These are phyloP conservation scores for Lactarius psammicola DNA, from an alignment of 768 basidiomycete genomes.

Conservation along the genomic window DNA sequence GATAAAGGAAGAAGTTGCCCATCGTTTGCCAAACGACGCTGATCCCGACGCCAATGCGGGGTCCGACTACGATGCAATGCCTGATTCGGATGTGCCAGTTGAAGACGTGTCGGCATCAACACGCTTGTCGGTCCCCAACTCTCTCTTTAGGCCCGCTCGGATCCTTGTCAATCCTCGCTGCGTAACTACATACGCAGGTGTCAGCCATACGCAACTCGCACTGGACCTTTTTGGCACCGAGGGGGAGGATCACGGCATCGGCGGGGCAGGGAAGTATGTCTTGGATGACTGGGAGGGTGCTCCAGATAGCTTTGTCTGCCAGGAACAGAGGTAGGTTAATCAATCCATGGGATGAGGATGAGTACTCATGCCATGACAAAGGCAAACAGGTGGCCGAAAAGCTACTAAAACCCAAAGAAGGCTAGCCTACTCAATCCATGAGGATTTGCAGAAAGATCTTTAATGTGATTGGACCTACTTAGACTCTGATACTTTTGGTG, in stretches of 20 bases:
- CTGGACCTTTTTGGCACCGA: constrained; percentile 84
- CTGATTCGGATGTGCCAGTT: constrained; percentile 50
- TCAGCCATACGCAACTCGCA: constrained; percentile 94
- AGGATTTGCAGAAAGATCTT: constrained; percentile 48
- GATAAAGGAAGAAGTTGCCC: constrained; percentile 34
- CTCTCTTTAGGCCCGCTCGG: constrained; percentile 81
- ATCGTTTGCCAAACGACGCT: constrained; percentile 32
- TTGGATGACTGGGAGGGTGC: constrained; percentile 96
- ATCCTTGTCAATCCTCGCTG: constrained; percentile 96
- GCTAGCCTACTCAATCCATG: constrained; percentile 79
- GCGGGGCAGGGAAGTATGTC: constrained; percentile 65
- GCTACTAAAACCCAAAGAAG: constrained; percentile 87
- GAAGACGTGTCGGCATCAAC: constrained; percentile 31
- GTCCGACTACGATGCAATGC: constrained; percentile 87
- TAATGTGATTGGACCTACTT: neutral
- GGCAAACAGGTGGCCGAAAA: constrained; percentile 84
- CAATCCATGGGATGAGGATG: neutral
- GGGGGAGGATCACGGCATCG: constrained; percentile 56
- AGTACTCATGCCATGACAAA: constrained; percentile 32
- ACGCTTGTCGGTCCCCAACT: constrained; percentile 75
- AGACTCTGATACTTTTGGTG: too few species aligned
- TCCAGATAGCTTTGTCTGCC: constrained; percentile 97
- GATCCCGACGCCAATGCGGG: constrained; percentile 82
- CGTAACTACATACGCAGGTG: constrained; percentile 97
- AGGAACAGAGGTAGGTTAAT: constrained; percentile 74